These are phyloP conservation scores for Russula vinacea DNA, from an alignment of 768 basidiomycete species.

Conservation along the genomic window DNA sequence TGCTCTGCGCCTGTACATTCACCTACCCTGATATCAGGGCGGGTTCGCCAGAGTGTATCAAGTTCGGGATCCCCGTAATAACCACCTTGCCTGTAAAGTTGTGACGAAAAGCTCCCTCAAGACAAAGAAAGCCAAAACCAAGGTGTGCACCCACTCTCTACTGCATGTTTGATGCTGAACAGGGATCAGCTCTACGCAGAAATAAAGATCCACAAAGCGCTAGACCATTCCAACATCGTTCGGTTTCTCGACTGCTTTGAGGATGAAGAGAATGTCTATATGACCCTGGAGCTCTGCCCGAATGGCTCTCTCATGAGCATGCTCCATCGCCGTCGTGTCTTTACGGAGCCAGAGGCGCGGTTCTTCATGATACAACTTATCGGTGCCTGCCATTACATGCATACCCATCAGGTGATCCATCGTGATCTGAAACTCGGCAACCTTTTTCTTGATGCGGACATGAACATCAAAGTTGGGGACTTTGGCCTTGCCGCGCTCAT, in stretches of 20 bases:
- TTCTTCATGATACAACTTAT: conserved; percentile 93
- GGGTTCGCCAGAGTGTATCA: conserved; percentile 98
- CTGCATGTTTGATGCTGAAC: not conserved
- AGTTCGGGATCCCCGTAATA: conserved; percentile 68
- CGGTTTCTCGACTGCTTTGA: conserved; percentile 92
- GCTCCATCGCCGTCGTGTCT: conserved; percentile 78
- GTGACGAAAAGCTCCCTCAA: conserved; percentile 89
- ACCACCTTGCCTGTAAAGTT: conserved; percentile 84
- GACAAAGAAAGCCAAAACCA: conserved; percentile 96
- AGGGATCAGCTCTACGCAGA: conserved; percentile 83
- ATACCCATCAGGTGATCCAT: conserved; percentile 93
- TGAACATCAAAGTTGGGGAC: conserved; percentile 97
- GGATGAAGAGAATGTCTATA: conserved; percentile 93
- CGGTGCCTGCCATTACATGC: conserved; percentile 97
- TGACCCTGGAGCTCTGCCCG: conserved; percentile 90
- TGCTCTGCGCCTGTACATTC: not conserved
- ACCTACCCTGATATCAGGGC: conserved; percentile 46
- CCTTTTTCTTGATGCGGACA: conserved; percentile 82
- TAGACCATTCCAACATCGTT: conserved; percentile 92
- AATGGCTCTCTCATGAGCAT: conserved; percentile 90
- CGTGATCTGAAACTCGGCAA: conserved; percentile 97
- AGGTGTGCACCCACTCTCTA: conserved; percentile 49
- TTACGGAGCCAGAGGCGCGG: conserved; percentile 89
- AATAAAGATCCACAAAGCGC: conserved; percentile 93
- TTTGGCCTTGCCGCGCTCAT: conserved; percentile 97